A percentile compares a stretch with the other conserved stretches of the same genome.
Evolutionary conservation across 352 stramenopile genomes (phyloP).

Genomic region (Aphanomyces invadans): DNA sequence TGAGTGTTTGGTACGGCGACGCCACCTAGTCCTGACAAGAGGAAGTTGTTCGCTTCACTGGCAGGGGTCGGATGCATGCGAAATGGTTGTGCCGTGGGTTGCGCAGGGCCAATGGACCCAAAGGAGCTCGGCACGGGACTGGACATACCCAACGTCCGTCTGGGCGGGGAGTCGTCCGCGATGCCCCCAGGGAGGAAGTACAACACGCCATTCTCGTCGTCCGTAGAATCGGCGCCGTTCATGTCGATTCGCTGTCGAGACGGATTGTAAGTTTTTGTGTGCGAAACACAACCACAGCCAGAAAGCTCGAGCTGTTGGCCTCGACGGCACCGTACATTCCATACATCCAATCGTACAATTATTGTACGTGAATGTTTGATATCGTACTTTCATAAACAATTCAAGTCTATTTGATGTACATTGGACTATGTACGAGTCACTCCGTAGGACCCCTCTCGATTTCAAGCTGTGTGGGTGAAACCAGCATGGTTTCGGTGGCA

Average conservation of each 20-base stretch:
- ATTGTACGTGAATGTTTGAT: neutral
- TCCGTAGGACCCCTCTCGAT: neutral
- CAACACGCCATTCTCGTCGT: slow-evolving; percentile 24
- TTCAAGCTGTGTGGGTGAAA: neutral
- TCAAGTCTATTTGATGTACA: neutral
- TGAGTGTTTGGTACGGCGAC: slow-evolving; percentile 8
- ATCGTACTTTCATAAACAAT: neutral
- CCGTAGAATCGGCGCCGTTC: slow-evolving; percentile 14
- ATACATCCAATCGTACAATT: neutral
- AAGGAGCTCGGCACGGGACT: neutral
- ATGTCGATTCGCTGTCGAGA: neutral
- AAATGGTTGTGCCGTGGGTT: neutral
- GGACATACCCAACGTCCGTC: slow-evolving; percentile 1
- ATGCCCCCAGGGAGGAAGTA: slow-evolving; percentile 85
- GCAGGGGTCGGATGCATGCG: neutral
- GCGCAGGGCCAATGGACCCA: neutral
- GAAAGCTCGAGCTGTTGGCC: neutral
- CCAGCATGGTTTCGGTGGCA: neutral
- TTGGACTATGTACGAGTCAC: neutral
- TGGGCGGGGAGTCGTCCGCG: slow-evolving; percentile 63
- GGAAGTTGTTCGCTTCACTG: slow-evolving; percentile 11
- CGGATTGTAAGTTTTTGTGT: neutral
- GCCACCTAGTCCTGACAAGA: slow-evolving; percentile 16
- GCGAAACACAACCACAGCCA: neutral
- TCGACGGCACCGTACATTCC: neutral